Evolutionary conservation across 257 asterid species (phyloP).

Genomic region (Lithospermum erythrorhizon): DNA sequence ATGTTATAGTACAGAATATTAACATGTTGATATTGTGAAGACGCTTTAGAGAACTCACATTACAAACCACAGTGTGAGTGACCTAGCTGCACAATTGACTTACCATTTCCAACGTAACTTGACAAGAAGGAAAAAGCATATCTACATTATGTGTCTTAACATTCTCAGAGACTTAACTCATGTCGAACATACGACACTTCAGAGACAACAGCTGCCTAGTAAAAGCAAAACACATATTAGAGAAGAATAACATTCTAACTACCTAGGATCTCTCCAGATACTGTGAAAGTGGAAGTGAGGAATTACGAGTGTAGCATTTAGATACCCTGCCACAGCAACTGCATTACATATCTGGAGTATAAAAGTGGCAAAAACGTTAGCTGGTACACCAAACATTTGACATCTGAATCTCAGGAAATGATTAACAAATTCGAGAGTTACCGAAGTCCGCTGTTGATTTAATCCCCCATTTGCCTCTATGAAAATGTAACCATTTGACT

Average conservation of each 20-base stretch:
- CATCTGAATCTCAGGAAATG: background rate
- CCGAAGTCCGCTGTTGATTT: slow-evolving; percentile 97
- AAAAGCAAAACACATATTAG: background rate
- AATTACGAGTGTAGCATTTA: slow-evolving; percentile 88
- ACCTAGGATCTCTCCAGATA: slow-evolving; percentile 98
- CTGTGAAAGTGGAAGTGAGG: slow-evolving; percentile 95
- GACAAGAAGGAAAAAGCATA: too few species aligned
- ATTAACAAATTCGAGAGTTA: slow-evolving; percentile 17
- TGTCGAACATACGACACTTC: background rate
- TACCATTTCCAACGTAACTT: too few species aligned
- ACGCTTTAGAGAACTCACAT: too few species aligned
- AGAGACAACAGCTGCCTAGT: background rate
- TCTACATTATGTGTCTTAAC: too few species aligned
- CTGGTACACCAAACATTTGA: background rate
- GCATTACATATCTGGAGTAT: slow-evolving; percentile 95
- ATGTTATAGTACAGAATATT: background rate
- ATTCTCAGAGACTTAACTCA: too few species aligned
- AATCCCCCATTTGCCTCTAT: slow-evolving; percentile 94
- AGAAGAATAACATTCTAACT: slow-evolving; percentile 12
- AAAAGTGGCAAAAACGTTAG: slow-evolving; percentile 4
- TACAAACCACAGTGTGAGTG: too few species aligned
- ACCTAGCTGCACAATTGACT: too few species aligned
- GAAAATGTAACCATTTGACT: slow-evolving; percentile 42
- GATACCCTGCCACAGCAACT: slow-evolving; percentile 97
- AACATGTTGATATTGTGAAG: too few species aligned